Conservation (phyloP, 805 yeast genomes). For the Candida broadrunensis region DNA sequence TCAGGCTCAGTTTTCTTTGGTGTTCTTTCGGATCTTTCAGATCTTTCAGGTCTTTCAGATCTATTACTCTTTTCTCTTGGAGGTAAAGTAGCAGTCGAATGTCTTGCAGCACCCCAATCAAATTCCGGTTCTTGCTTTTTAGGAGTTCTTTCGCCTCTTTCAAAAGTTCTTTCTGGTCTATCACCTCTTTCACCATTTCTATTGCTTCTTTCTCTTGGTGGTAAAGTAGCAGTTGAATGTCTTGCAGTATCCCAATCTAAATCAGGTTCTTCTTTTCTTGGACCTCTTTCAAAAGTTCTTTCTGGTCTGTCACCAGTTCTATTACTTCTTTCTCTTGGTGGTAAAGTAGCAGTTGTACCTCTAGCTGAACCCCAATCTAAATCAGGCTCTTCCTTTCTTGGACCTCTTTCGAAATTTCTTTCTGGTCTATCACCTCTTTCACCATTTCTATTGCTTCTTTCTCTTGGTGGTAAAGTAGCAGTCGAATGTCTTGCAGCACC, state of each 20-base stretch:
- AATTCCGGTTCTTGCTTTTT: slow-evolving; percentile 37
- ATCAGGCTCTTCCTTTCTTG: slow-evolving; percentile 51
- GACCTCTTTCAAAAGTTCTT: slow-evolving; percentile 15
- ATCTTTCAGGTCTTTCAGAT: slow-evolving; percentile 27
- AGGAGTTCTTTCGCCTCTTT: slow-evolving; percentile 22
- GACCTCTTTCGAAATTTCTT: slow-evolving; percentile 25
- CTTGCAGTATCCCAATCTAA: slow-evolving; percentile 60
- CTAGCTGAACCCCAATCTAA: slow-evolving; percentile 60
- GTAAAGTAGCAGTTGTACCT: slow-evolving; percentile 27
- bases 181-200: slow-evolving; percentile 18
- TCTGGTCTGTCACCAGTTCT: slow-evolving; percentile 31
- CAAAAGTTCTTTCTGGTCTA: slow-evolving; percentile 18
- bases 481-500: slow-evolving; percentile 34
- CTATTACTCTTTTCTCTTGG: slow-evolving; percentile 30
- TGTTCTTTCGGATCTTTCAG: slow-evolving; percentile 35
- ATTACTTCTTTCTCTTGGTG: slow-evolving; percentile 34
- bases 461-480: slow-evolving; percentile 34
- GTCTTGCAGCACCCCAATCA: slow-evolving; percentile 42
- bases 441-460: slow-evolving; percentile 28
- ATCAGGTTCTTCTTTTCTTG: slow-evolving; percentile 51
- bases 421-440: slow-evolving; percentile 25
- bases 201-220: slow-evolving; percentile 34
- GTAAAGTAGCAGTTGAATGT: slow-evolving; percentile 27
- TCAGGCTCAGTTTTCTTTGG: slow-evolving; percentile 23
- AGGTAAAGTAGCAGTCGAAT: slow-evolving; percentile 26